A percentile compares a stretch with the other conserved stretches of the same genome.
Conservation (phyloP, 495 filamentous ascomycete genomes). For the Usnea hakonensis region DNA sequence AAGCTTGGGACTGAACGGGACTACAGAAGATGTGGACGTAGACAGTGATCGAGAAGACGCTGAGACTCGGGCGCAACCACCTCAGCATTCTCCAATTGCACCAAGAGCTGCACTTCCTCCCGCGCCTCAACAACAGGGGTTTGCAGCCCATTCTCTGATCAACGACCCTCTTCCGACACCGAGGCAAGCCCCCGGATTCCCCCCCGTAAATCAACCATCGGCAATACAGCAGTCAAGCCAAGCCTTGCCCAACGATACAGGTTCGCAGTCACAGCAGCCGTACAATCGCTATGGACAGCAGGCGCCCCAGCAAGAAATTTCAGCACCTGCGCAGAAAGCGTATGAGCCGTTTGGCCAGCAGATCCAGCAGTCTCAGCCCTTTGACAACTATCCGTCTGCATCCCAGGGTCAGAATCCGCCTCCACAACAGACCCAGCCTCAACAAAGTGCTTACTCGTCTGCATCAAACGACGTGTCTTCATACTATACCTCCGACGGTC, state of each 20-base stretch:
- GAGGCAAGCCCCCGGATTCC: conserved; percentile 61
- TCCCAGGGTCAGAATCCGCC: conserved; percentile 38
- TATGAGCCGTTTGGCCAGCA: conserved; percentile 87
- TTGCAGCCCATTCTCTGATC: conserved; percentile 38
- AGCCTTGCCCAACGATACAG: conserved; percentile 31
- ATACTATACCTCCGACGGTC: conserved; percentile 80
- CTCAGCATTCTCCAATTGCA: conserved; percentile 87
- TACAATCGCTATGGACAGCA: conserved; percentile 58
- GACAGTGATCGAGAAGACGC: conserved; percentile 92
- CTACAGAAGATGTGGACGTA: conserved; percentile 65
- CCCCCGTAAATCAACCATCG: conserved; percentile 53
- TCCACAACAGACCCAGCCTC: conserved; percentile 41
- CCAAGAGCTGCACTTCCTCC: conserved; percentile 89
- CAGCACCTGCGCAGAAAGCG: conserved; percentile 63
- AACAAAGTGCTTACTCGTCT: conserved; percentile 57
- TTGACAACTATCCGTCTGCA: conserved; percentile 46
- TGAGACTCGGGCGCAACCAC: conserved; percentile 89
- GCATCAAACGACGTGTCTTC: conserved; percentile 74
- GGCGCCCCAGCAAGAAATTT: conserved; percentile 46
- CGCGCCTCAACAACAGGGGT: conserved; percentile 38
- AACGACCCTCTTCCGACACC: conserved; percentile 53
- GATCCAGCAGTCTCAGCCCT: conserved; percentile 58
- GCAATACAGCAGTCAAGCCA: conserved; percentile 28
- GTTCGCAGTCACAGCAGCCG: conserved; percentile 42
- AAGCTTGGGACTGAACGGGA: conserved; percentile 82